These are phyloP conservation scores for Hansenula sp. DNA, from an alignment of 1,139 yeast species.

Conservation along the genomic window DNA sequence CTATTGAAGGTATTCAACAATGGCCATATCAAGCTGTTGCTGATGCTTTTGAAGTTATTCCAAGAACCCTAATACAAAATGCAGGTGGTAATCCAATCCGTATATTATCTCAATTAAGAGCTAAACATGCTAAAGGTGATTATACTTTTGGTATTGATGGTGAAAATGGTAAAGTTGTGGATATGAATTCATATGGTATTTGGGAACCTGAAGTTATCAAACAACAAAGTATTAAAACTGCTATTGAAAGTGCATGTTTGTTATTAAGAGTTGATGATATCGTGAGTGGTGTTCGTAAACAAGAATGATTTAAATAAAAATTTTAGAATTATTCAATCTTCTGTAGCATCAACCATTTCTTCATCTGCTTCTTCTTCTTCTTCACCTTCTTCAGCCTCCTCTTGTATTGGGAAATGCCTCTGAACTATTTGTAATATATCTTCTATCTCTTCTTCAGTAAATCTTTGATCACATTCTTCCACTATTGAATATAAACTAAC, in stretches of 20 bases:
- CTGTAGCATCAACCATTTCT: conserved; percentile 5
- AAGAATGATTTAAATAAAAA: conserved; percentile 18
- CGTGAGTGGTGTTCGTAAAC: conserved; percentile 86
- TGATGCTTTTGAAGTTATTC: conserved; percentile 97
- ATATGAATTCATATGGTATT: conserved; percentile 92
- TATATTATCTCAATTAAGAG: conserved; percentile 84
- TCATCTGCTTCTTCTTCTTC: conserved; percentile 11
- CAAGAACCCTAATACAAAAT: conserved; percentile 94
- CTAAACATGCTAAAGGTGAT: conserved; percentile 90
- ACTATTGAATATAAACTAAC: conserved; percentile 76
- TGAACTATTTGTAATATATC: conserved; percentile 47
- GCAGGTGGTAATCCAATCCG: conserved; percentile 97
- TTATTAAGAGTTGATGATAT: conserved; percentile 94
- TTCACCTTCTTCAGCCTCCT: conserved; percentile 8
- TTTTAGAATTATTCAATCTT: neutral
- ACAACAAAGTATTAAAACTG: conserved; percentile 94
- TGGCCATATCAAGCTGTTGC: conserved; percentile 99
- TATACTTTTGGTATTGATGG: conserved; percentile 92
- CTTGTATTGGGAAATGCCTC: conserved; percentile 41
- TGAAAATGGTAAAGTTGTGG: conserved; percentile 88
- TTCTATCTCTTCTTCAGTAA: conserved; percentile 57
- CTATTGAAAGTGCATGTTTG: conserved; percentile 94
- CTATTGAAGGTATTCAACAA: conserved; percentile 91
- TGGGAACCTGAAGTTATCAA: conserved; percentile 99
- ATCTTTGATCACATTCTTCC: conserved; percentile 89